These are phyloP conservation scores for Metschnikowia continentalis DNA, from an alignment of 805 yeast genomes.

Conservation along the genomic window DNA sequence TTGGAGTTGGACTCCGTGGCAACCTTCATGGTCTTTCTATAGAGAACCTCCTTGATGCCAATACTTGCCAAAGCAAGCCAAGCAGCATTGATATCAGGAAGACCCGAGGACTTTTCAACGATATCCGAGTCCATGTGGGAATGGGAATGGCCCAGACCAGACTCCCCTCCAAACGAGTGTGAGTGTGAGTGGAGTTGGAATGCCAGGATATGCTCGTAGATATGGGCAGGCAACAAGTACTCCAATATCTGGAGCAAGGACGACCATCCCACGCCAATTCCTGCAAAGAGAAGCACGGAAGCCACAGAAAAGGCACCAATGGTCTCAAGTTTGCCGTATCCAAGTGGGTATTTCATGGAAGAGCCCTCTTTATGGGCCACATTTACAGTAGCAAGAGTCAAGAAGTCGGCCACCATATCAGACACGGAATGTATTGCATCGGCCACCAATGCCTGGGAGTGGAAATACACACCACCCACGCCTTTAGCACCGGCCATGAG, in stretches of 20 bases:
- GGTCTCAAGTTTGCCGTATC: constrained; percentile 91
- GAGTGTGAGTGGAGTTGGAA: constrained; percentile 51
- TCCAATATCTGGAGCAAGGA: constrained; percentile 67
- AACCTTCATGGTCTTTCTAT: constrained; percentile 73
- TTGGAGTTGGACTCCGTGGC: constrained; percentile 78
- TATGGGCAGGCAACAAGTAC: constrained; percentile 58
- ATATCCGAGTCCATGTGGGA: constrained; percentile 7
- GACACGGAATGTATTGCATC: constrained; percentile 93
- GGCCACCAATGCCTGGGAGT: constrained; percentile 90
- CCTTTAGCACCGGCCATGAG: constrained; percentile 86
- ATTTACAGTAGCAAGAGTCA: constrained; percentile 85
- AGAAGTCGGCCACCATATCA: constrained; percentile 83
- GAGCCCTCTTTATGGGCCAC: constrained; percentile 54
- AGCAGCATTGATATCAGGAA: constrained; percentile 80
- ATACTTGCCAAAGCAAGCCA: constrained; percentile 93
- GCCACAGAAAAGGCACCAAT: constrained; percentile 89
- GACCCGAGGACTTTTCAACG: background rate
- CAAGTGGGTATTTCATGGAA: constrained; percentile 72
- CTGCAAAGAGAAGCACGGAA: constrained; percentile 78
- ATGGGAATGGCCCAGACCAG: constrained; percentile 14
- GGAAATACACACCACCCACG: constrained; percentile 85
- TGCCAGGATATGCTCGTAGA: constrained; percentile 50
- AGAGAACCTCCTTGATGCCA: constrained; percentile 82
- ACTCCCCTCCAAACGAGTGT: constrained; percentile 30
- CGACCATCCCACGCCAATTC: constrained; percentile 85